phyloP scores from a whole-genome alignment of 805 yeast species.

The Henningerozyma blattae region DNA sequence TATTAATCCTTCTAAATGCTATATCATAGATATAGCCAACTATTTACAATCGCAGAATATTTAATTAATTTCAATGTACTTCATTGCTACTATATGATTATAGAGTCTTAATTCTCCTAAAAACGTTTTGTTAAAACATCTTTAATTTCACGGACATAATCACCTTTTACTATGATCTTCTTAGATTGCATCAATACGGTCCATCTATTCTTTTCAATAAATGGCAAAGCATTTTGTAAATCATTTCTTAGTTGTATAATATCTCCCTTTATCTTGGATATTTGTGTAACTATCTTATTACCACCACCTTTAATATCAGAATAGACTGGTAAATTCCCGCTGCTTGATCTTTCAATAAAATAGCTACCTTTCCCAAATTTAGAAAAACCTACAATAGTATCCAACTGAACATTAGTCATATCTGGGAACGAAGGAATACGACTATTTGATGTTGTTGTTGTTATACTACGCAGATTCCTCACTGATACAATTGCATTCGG shows the following conservation, averaged over 20 bases:
- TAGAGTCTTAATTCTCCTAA: neutral
- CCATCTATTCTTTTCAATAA: conserved; percentile 35
- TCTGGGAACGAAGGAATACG: conserved; percentile 1
- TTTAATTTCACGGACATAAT: conserved; percentile 27
- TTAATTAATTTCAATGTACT: too few relatives aligned
- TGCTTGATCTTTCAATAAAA: conserved; percentile 35
- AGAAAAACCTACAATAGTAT: conserved; percentile 1
- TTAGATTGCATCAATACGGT: conserved; percentile 38
- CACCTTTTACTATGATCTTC: conserved; percentile 43
- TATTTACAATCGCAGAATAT: too few relatives aligned
- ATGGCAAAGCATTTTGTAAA: conserved; percentile 38
- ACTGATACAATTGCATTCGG: too few relatives aligned
- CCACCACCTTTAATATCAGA: conserved; percentile 47
- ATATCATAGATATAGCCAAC: too few relatives aligned
- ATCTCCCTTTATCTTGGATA: conserved; percentile 62
- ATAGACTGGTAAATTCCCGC: conserved; percentile 76
- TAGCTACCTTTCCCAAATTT: conserved; percentile 8
- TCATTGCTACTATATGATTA: too few relatives aligned
- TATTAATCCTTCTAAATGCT: too few relatives aligned
- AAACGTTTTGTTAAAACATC: conserved; percentile 9
- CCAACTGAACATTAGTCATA: neutral
- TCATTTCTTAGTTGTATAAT: conserved; percentile 54
- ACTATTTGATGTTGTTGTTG: neutral
- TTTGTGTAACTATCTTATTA: conserved; percentile 54
- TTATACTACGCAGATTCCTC: too few relatives aligned